phyloP scores from a whole-genome alignment of 352 stramenopile species.

The Phytophthora macrochlamydospora region DNA sequence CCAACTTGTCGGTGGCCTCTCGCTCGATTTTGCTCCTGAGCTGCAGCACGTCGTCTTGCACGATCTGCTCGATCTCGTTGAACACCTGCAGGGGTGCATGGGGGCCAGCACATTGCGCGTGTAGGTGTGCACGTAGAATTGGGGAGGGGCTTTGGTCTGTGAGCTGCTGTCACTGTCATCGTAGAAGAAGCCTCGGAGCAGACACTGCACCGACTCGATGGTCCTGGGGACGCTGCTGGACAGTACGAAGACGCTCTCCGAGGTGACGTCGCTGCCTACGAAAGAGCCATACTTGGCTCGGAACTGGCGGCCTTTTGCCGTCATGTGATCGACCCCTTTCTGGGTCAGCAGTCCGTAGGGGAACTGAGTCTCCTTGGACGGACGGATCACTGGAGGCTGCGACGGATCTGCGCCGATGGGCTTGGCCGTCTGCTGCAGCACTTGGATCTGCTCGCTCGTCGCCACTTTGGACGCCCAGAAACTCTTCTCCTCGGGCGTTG shows the following conservation, averaged over 20 bases:
- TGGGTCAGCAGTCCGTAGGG: slow-evolving; percentile 69
- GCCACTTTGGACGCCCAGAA: slow-evolving; percentile 71
- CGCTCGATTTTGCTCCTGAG: slow-evolving; percentile 30
- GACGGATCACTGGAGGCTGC: slow-evolving; percentile 49
- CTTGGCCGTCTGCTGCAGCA: slow-evolving; percentile 51
- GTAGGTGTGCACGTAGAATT: slow-evolving; percentile 71
- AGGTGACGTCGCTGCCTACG: slow-evolving; percentile 33
- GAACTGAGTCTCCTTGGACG: slow-evolving; percentile 41
- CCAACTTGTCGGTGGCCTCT: slow-evolving; percentile 40
- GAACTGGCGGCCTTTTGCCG: slow-evolving; percentile 54
- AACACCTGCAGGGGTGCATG: slow-evolving; percentile 69
- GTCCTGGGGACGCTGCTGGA: slow-evolving; percentile 78
- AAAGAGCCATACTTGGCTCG: slow-evolving; percentile 52
- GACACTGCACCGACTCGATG: slow-evolving; percentile 79
- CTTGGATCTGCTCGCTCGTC: slow-evolving; percentile 51
- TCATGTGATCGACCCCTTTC: slow-evolving; percentile 78
- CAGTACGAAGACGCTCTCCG: slow-evolving; percentile 70
- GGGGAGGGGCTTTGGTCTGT: slow-evolving; percentile 15
- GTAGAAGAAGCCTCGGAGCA: slow-evolving; percentile 77
- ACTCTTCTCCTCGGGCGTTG: slow-evolving; percentile 56
- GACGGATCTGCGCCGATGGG: slow-evolving; percentile 50
- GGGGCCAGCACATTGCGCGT: slow-evolving; percentile 68
- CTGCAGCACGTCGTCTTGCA: slow-evolving; percentile 57
- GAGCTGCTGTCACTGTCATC: slow-evolving; percentile 4
- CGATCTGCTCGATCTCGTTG: slow-evolving; percentile 71